Percentiles rank a stretch among this genome's conserved stretches.
Evolutionary conservation across 2,329 filamentous ascomycete genomes (phyloP).

Genomic region (Diaporthe velutina): DNA sequence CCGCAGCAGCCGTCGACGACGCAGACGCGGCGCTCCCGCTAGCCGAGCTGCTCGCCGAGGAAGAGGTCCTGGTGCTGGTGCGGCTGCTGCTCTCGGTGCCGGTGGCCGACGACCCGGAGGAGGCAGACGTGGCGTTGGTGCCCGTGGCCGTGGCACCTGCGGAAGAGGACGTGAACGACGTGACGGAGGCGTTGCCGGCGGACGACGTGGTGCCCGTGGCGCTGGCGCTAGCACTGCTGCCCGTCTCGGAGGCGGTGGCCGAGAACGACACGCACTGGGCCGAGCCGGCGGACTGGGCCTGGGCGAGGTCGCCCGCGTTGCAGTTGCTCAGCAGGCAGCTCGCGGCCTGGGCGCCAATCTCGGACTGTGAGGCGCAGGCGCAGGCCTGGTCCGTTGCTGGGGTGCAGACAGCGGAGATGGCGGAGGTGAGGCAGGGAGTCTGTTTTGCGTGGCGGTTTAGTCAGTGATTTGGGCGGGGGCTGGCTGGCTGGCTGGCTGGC

Average conservation of each 20-base stretch:
- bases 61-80: slow-evolving; percentile 11
- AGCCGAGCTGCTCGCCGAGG: slow-evolving; percentile 2
- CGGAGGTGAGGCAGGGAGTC: slow-evolving; percentile 60
- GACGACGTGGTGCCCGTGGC: slow-evolving; percentile 22
- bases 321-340: slow-evolving; percentile 51
- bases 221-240: slow-evolving; percentile 33
- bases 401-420: slow-evolving; percentile 62
- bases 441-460: slow-evolving; percentile 41
- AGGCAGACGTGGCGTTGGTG: background rate
- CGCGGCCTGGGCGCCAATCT: slow-evolving; percentile 47
- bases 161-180: slow-evolving; percentile 28
- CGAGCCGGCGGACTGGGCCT: slow-evolving; percentile 48
- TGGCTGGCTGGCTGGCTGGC: background rate
- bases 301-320: slow-evolving; percentile 43
- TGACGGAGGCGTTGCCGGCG: slow-evolving; percentile 17
- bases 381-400: slow-evolving; percentile 59
- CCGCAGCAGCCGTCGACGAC: slow-evolving; percentile 24
- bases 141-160: background rate
- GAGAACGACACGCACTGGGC: slow-evolving; percentile 49
- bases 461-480: background rate
- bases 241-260: slow-evolving; percentile 40
- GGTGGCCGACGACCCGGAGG: background rate
- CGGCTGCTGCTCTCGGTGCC: background rate
- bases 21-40: background rate
- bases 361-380: slow-evolving; percentile 59